A percentile compares a stretch with the other conserved stretches of the same genome.
These are phyloP conservation scores for Pseudoturritis turrita DNA, from an alignment of 345 rosid species.

Conservation along the genomic window DNA sequence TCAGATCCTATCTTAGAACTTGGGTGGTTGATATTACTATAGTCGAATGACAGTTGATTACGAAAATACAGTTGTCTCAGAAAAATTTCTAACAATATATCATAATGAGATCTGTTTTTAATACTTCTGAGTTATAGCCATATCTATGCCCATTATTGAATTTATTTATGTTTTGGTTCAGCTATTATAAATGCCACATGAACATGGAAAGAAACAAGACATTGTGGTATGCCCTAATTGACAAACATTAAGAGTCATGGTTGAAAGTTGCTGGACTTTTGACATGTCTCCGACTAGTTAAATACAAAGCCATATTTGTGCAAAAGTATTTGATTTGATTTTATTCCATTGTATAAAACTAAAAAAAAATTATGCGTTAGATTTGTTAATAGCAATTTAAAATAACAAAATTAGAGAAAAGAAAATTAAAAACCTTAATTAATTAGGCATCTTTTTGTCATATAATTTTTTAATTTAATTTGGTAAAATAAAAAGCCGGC, in stretches of 20 bases:
- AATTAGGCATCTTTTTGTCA: no score
- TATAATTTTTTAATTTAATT: no score
- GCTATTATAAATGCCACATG: conserved; percentile 20
- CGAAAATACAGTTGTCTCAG: neutral
- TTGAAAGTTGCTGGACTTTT: neutral
- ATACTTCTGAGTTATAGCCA: neutral
- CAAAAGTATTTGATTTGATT: neutral
- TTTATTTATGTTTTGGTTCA: neutral
- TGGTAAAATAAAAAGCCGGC: no score
- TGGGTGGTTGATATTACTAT: no score
- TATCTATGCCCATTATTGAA: neutral
- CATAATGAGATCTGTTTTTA: neutral
- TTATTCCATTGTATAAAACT: neutral
- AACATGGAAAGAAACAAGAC: conserved; percentile 4
- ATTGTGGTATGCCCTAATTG: conserved; percentile 6
- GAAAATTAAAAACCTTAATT: no score
- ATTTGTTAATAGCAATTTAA: no score
- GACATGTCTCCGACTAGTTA: neutral
- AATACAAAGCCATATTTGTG: neutral
- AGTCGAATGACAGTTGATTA: neutral
- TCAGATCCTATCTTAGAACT: no score
- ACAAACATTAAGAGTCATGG: conserved; percentile 15
- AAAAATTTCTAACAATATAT: neutral
- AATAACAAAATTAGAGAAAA: no score
- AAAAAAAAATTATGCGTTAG: no score